These are phyloP conservation scores for Melianthus villosus DNA, from an alignment of 441 rosid species.

Conservation along the genomic window DNA sequence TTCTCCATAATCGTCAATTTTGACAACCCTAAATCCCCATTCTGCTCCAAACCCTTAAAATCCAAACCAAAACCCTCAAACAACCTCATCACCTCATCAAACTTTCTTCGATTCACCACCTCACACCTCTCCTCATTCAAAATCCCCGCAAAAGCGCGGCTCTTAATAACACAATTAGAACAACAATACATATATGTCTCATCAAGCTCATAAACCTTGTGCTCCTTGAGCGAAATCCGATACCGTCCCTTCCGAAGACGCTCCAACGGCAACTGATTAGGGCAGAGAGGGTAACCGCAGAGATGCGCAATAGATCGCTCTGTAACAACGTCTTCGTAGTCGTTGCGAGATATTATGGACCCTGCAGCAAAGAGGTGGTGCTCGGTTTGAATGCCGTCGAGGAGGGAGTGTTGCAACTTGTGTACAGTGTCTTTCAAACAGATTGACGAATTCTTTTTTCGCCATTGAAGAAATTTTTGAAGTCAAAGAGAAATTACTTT, in stretches of 20 bases:
- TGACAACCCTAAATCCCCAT: conserved; percentile 30
- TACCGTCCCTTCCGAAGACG: conserved; percentile 41
- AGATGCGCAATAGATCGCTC: conserved; percentile 44
- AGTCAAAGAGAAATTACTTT: too few relatives aligned
- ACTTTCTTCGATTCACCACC: conserved; percentile 22
- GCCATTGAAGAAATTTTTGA: too few relatives aligned
- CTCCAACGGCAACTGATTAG: conserved; percentile 25
- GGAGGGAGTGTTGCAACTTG: conserved; percentile 44
- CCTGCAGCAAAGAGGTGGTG: conserved; percentile 47
- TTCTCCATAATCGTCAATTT: conserved; percentile 49
- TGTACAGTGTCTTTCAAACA: conserved; percentile 31
- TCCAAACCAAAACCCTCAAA: conserved; percentile 10
- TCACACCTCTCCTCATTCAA: conserved; percentile 40
- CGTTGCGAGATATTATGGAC: conserved; percentile 35
- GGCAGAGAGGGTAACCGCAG: conserved; percentile 74
- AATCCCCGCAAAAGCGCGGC: conserved; percentile 32
- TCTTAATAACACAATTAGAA: conserved; percentile 33
- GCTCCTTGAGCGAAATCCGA: conserved; percentile 55
- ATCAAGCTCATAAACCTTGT: conserved; percentile 46
- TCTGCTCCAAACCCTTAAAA: conserved; percentile 15
- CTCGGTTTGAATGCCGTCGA: conserved; percentile 42
- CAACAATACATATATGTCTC: conserved; percentile 61
- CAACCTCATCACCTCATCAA: conserved; percentile 23
- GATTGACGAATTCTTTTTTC: conserved; percentile 8
- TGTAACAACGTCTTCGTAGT: conserved; percentile 54